Evolutionary conservation across 179 eudicot species (phyloP).

Genomic region (Actinidia arguta): DNA sequence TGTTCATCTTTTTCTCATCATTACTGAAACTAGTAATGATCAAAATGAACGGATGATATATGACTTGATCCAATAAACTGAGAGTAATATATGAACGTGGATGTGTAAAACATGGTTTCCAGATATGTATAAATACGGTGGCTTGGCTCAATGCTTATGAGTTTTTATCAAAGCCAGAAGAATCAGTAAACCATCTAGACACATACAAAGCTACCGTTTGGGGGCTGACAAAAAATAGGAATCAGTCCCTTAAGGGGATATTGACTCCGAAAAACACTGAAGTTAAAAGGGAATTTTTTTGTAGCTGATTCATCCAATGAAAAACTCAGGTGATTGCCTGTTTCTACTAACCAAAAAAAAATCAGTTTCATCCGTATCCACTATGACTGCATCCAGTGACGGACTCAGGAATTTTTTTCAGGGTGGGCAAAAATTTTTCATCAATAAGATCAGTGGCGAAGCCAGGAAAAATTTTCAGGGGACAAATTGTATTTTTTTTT

Average conservation of each 20-base stretch:
- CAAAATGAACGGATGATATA: background rate
- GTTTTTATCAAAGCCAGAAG: background rate
- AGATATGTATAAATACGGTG: background rate
- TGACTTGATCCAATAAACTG: too few relatives aligned
- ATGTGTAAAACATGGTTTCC: background rate
- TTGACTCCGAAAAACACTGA: background rate
- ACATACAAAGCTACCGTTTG: background rate
- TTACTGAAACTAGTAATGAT: background rate
- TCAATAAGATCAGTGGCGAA: too few relatives aligned
- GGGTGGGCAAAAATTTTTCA: too few relatives aligned
- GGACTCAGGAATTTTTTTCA: too few relatives aligned
- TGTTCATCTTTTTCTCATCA: background rate
- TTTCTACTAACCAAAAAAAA: background rate
- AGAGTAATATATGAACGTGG: too few relatives aligned
- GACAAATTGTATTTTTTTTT: too few relatives aligned
- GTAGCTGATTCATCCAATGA: background rate
- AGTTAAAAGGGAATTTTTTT: background rate
- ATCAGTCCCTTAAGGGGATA: background rate
- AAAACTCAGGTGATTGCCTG: background rate
- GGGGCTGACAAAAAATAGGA: too few relatives aligned
- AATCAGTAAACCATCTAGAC: background rate
- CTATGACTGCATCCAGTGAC: too few relatives aligned
- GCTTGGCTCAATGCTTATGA: background rate
- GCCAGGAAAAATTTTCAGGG: too few relatives aligned
- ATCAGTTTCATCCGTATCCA: background rate